A percentile compares a stretch with the other conserved stretches of the same genome.
Conservation (phyloP, 305 asterid genomes). For the Plantago coronopus region DNA sequence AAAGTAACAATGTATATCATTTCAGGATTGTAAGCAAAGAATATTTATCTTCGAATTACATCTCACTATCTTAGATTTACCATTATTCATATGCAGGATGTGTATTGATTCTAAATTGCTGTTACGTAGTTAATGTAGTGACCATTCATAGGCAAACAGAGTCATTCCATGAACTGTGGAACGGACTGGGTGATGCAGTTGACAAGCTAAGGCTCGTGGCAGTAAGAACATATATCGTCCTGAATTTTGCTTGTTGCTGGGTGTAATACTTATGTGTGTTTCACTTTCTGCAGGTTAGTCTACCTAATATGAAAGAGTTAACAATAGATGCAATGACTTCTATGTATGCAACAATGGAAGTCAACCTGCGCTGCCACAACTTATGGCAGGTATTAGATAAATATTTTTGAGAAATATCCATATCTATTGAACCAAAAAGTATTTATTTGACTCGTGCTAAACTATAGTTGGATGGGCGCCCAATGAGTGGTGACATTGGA, state of each 20-base stretch:
- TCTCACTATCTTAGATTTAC: slow-evolving; percentile 1
- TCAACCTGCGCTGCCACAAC: slow-evolving; percentile 50
- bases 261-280: background rate
- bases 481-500: slow-evolving; percentile 97
- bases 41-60: no score
- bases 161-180: slow-evolving; percentile 64
- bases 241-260: slow-evolving; percentile 2
- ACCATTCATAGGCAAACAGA: slow-evolving; percentile 42
- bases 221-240: slow-evolving; percentile 35
- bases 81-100: background rate
- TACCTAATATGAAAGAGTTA: slow-evolving; percentile 65
- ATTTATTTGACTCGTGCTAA: slow-evolving; percentile 12
- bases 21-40: background rate
- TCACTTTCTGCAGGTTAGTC: slow-evolving; percentile 59
- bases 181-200: slow-evolving; percentile 60
- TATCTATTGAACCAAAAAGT: background rate
- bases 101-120: slow-evolving; percentile 17
- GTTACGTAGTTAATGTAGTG: slow-evolving; percentile 29
- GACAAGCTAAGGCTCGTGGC: slow-evolving; percentile 72
- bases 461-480: slow-evolving; percentile 86
- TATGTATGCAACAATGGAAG: slow-evolving; percentile 62
- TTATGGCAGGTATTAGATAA: slow-evolving; percentile 69
- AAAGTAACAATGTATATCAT: no score
- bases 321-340: slow-evolving; percentile 59
- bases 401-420: background rate